Evolutionary conservation across 352 stramenopile species (phyloP).

Genomic region (Phytophthora pini): DNA sequence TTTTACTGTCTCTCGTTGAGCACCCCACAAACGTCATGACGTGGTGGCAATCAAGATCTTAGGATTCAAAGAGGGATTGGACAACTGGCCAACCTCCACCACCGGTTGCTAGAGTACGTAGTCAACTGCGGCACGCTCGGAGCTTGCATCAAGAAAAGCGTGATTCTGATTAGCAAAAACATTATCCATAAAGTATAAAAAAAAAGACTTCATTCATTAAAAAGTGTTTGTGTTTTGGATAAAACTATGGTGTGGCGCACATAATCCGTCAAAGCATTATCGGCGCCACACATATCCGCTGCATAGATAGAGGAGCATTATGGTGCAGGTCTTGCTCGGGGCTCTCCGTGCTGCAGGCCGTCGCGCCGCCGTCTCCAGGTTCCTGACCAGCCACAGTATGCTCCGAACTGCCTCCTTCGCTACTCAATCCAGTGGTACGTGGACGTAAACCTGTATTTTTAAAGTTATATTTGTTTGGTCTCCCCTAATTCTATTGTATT

Average conservation of each 20-base stretch:
- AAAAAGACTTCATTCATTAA: too few species aligned
- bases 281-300: slow-evolving; percentile 29
- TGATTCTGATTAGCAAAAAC: too few species aligned
- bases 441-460: not conserved
- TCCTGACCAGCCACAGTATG: slow-evolving; percentile 27
- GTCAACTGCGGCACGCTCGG: too few species aligned
- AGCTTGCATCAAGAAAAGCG: too few species aligned
- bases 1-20: slow-evolving; percentile 10
- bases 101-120: too few species aligned
- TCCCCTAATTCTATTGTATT: not conserved
- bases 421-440: slow-evolving; percentile 72
- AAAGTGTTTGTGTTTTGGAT: not conserved
- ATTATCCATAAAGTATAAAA: too few species aligned
- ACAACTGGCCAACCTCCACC: not conserved
- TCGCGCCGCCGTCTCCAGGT: slow-evolving; percentile 14
- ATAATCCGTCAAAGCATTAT: not conserved
- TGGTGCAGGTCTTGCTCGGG: slow-evolving; percentile 59
- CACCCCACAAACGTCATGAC: slow-evolving; percentile 1
- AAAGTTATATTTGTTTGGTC: too few species aligned
- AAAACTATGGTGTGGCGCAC: slow-evolving; percentile 1
- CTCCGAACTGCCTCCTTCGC: slow-evolving; percentile 43
- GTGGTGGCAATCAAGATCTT: slow-evolving; percentile 5
- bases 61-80: slow-evolving; percentile 17
- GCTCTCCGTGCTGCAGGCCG: slow-evolving; percentile 43
- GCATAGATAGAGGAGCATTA: slow-evolving; percentile 23